A percentile compares a stretch with the other conserved stretches of the same genome.
phyloP scores from a whole-genome alignment of 805 yeast species.

The Saccharomycopsis sp. region DNA sequence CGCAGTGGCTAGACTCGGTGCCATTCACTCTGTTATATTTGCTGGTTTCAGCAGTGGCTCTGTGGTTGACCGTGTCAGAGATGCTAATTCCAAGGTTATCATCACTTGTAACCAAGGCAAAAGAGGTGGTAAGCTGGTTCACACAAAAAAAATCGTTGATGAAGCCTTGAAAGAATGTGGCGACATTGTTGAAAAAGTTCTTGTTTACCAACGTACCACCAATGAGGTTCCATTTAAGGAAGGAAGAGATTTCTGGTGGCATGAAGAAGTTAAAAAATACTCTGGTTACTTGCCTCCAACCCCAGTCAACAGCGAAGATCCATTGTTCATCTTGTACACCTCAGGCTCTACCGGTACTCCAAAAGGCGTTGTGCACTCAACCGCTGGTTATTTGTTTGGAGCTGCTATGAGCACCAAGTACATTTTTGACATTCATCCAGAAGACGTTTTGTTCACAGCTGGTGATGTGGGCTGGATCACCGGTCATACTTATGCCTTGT shows the following conservation, averaged over 20 bases:
- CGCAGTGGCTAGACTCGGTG: conserved; percentile 91
- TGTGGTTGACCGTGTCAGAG: conserved; percentile 79
- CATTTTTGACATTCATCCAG: conserved; percentile 85
- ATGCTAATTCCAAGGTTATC: conserved; percentile 77
- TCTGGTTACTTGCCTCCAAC: conserved; percentile 82
- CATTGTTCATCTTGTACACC: conserved; percentile 88
- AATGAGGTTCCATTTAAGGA: conserved; percentile 59
- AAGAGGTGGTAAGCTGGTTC: conserved; percentile 90
- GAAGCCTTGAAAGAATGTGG: conserved; percentile 68
- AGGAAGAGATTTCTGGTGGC: conserved; percentile 94
- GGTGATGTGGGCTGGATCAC: conserved; percentile 99
- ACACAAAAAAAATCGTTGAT: conserved; percentile 90
- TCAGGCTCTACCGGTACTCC: conserved; percentile 99
- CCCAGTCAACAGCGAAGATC: conserved; percentile 87
- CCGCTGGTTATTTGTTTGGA: conserved; percentile 91
- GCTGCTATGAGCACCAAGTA: conserved; percentile 88
- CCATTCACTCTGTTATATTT: conserved; percentile 90
- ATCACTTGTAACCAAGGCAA: conserved; percentile 93
- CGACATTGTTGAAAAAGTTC: conserved; percentile 67
- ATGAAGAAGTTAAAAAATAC: conserved; percentile 73
- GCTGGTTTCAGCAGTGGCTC: conserved; percentile 97
- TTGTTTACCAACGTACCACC: conserved; percentile 81
- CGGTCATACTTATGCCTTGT: conserved; percentile 92
- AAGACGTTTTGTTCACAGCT: conserved; percentile 87
- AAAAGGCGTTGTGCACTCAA: conserved; percentile 92